Percentiles rank a stretch among this genome's conserved stretches.
phyloP scores from a whole-genome alignment of 345 rosid species.

The Anacardium occidentale region DNA sequence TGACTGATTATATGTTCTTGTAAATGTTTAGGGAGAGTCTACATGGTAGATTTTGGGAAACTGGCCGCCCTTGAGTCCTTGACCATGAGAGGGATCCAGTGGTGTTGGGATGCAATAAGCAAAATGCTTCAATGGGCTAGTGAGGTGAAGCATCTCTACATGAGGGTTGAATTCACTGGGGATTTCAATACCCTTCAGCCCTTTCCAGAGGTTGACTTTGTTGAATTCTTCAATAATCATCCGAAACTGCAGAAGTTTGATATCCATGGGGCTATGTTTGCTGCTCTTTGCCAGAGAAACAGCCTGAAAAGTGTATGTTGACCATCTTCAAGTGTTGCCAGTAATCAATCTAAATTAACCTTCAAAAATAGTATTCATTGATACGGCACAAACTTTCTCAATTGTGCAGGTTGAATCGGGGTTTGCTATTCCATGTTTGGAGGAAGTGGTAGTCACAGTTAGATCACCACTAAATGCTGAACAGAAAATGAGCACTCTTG shows the following conservation, averaged over 20 bases:
- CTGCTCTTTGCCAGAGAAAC: slow-evolving; percentile 96
- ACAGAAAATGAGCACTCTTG: slow-evolving; percentile 92
- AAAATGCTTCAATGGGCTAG: slow-evolving; percentile 72
- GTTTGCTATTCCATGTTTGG: slow-evolving; percentile 71
- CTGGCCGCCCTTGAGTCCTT: slow-evolving; percentile 68
- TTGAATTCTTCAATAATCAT: slow-evolving; percentile 85
- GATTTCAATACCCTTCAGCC: slow-evolving; percentile 75
- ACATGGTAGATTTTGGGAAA: slow-evolving; percentile 77
- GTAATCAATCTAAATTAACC: not conserved
- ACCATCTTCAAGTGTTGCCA: not conserved
- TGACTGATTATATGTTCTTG: slow-evolving; percentile 18
- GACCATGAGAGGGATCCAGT: slow-evolving; percentile 84
- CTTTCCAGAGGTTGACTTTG: slow-evolving; percentile 89
- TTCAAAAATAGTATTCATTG: not conserved
- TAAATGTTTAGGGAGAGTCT: slow-evolving; percentile 62
- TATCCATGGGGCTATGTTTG: slow-evolving; percentile 98
- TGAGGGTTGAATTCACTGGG: slow-evolving; percentile 94
- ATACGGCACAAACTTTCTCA: not conserved
- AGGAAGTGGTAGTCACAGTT: slow-evolving; percentile 79
- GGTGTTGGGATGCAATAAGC: slow-evolving; percentile 90
- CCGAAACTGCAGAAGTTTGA: slow-evolving; percentile 73
- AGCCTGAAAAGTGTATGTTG: slow-evolving; percentile 75
- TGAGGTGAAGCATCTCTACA: slow-evolving; percentile 77
- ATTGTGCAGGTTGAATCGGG: slow-evolving; percentile 64
- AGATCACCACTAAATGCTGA: slow-evolving; percentile 96